These are phyloP conservation scores for Phytophthora nicotianae DNA, from an alignment of 352 stramenopile species.

Conservation along the genomic window DNA sequence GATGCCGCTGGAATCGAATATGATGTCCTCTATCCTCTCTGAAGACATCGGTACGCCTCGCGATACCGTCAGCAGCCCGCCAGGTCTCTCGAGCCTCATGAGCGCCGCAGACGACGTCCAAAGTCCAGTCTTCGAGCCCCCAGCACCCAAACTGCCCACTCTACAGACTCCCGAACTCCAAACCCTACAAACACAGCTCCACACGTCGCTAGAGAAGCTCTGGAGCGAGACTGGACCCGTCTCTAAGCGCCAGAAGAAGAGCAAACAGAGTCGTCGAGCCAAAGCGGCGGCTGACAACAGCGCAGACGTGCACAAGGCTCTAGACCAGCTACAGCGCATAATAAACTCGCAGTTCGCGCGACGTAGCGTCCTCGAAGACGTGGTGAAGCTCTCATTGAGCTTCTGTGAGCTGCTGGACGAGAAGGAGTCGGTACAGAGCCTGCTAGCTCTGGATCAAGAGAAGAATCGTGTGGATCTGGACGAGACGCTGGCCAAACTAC, in stretches of 20 bases:
- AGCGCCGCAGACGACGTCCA: conserved; percentile 57
- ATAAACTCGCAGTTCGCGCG: conserved; percentile 42
- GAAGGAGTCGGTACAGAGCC: conserved; percentile 41
- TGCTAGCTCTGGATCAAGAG: conserved; percentile 23
- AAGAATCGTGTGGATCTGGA: conserved; percentile 33
- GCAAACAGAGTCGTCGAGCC: conserved; percentile 45
- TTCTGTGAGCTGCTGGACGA: conserved; percentile 49
- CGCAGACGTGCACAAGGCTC: conserved; percentile 42
- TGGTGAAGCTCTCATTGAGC: conserved; percentile 49
- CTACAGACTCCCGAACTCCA: conserved; percentile 47
- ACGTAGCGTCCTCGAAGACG: conserved; percentile 38
- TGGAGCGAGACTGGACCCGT: conserved; percentile 34
- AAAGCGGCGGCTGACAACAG: conserved; percentile 16
- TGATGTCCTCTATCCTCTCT: conserved; percentile 61
- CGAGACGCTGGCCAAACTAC: conserved; percentile 41
- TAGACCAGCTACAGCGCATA: conserved; percentile 46
- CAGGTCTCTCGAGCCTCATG: conserved; percentile 64
- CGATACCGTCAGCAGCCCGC: conserved; percentile 5
- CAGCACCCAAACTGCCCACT: conserved; percentile 13
- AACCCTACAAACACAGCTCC: conserved; percentile 47
- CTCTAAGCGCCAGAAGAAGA: conserved; percentile 72
- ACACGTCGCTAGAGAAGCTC: conserved; percentile 43
- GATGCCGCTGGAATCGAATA: too few species aligned
- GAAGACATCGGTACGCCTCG: conserved; percentile 30
- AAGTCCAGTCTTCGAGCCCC: not conserved